These are phyloP conservation scores for Lonicera japonica DNA, from an alignment of 129 eudicot species.

Conservation along the genomic window DNA sequence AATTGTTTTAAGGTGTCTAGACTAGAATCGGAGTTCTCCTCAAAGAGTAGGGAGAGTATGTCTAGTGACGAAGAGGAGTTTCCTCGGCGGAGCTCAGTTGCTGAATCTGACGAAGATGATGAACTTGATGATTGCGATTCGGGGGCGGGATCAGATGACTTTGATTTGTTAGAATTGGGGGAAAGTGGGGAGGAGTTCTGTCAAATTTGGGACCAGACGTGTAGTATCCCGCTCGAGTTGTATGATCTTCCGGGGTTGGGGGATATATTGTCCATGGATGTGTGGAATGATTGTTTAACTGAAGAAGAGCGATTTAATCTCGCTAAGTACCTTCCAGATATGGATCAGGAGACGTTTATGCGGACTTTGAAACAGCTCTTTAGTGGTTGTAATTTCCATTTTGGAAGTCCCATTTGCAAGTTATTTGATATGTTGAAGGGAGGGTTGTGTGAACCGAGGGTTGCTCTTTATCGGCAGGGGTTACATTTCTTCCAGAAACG, in stretches of 20 bases:
- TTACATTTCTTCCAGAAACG: conserved; percentile 60
- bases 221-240: conserved; percentile 80
- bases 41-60: conserved; percentile 65
- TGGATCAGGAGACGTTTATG: conserved; percentile 88
- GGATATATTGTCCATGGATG: conserved; percentile 80
- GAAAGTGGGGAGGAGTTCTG: conserved; percentile 84
- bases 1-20: conserved; percentile 56
- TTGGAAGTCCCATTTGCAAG: conserved; percentile 67
- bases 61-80: conserved; percentile 78
- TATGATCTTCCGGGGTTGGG: conserved; percentile 76
- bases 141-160: conserved; percentile 95
- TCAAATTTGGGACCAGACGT: conserved; percentile 84
- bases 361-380: conserved; percentile 81
- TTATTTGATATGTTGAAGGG: conserved; percentile 83
- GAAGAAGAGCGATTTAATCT: conserved; percentile 81
- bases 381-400: conserved; percentile 71
- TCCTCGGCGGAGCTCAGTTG: conserved; percentile 21
- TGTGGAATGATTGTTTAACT: conserved; percentile 86
- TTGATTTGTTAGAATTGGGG: conserved; percentile 88
- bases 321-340: conserved; percentile 80
- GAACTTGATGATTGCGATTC: conserved; percentile 88
- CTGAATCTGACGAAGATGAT: conserved; percentile 66
- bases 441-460: conserved; percentile 94
- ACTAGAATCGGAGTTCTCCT: conserved; percentile 51
- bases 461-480: conserved; percentile 83